Evolutionary conservation across 1,284 basidiomycete species (phyloP), one percentile per base, ranked within the genome.

Genomic region (Xanthoconium separans): DNA sequence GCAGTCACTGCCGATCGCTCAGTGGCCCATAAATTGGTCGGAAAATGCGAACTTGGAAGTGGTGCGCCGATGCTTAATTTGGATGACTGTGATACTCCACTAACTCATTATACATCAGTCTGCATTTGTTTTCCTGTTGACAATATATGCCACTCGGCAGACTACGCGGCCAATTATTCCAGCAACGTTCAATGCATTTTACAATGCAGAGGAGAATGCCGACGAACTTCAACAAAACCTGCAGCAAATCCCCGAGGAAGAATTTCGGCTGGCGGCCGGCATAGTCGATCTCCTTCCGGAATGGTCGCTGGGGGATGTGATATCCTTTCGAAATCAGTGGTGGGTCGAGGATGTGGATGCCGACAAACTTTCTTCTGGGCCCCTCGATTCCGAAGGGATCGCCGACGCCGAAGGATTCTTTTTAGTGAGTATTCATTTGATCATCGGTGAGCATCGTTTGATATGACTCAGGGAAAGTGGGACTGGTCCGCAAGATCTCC

Each of bases 321-420:
- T 37, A 0, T 37, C 10, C 1, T 37, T 37, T 37, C 36, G 9
- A 2, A 37, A 37, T 9, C 5, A 16, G 2, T 37, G 36, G 36
- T 37, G 36, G 36, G 2, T n/a, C n/a, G n/a, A 18, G n/a, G 11
- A 37, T 8, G 9, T 37, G 2, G 8, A 16, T 10, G 1, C n/a
- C 0, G n/a, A 9, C 2, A 11, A 37, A 3, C 1, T 37, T 3
- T 18, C 10, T 0, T 11, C 18, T 16, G 18, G n/a, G 5, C 0
- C 4, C 16, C n/a, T 37, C 9, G 9, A 18, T n/a, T 3, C 16
- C 7, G 36, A 37, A 7, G 9, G 1, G 1, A 37, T 37, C 9
- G n/a, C 36, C n/a, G 3, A 37, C 9, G 36, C 9, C 0, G 2
- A 9, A 1, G n/a, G 13, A 0, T 37, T 37, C 36, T 37, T 11